Conservation (phyloP, 352 stramenopile species). For the Phytopythium boreale region DNA sequence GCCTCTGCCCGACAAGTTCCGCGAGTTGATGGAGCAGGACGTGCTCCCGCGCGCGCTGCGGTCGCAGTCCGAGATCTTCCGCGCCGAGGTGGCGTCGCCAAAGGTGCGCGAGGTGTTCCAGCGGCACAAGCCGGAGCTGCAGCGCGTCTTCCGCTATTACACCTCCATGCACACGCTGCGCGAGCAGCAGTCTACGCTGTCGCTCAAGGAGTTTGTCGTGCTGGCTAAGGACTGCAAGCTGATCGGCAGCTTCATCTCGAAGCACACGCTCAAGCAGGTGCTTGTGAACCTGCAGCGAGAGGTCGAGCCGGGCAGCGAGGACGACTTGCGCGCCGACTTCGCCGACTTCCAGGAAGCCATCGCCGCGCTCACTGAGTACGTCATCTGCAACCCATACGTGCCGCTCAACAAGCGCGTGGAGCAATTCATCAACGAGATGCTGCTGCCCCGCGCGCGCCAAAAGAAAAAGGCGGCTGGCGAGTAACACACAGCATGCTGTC, state of each 20-base stretch:
- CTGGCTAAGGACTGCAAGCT: constrained; percentile 76
- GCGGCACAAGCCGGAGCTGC: constrained; percentile 61
- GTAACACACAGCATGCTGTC: background rate
- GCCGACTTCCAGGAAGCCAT: constrained; percentile 69
- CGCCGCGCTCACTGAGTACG: constrained; percentile 70
- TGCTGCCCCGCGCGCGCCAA: constrained; percentile 70
- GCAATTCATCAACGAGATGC: constrained; percentile 71
- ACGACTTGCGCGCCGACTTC: constrained; percentile 57
- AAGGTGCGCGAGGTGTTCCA: constrained; percentile 76
- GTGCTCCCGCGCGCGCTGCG: constrained; percentile 67
- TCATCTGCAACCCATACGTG: constrained; percentile 79
- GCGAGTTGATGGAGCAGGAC: constrained; percentile 62
- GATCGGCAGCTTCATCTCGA: constrained; percentile 67
- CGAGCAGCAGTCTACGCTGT: constrained; percentile 75
- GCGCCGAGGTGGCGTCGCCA: constrained; percentile 56
- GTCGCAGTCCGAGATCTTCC: constrained; percentile 74
- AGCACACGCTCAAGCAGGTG: constrained; percentile 78
- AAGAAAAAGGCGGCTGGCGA: constrained; percentile 40
- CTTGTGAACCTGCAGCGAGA: constrained; percentile 73
- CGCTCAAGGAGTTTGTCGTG: constrained; percentile 51
- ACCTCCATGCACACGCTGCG: constrained; percentile 70
- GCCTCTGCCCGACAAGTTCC: constrained; percentile 57
- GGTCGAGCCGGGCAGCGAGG: constrained; percentile 25
- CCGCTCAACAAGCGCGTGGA: constrained; percentile 74
- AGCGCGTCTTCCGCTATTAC: constrained; percentile 82